Conservation (phyloP, 352 stramenopile species). For the Phytophthora hibernalis region DNA sequence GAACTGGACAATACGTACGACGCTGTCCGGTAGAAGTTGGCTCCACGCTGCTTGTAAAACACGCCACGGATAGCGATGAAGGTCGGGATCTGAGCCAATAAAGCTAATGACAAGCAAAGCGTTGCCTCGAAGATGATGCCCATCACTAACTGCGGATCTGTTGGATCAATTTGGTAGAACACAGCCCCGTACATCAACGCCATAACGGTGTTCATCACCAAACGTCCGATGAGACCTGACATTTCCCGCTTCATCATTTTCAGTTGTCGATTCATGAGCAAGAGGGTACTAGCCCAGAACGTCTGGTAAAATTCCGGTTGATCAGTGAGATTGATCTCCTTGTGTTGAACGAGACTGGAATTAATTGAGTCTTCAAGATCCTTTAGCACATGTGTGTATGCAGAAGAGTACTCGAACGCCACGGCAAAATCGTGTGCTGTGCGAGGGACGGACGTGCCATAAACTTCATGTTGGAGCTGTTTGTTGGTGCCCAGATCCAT, state of each 20-base stretch:
- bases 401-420: slow-evolving; percentile 13
- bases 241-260: slow-evolving; percentile 20
- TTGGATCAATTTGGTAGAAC: slow-evolving; percentile 29
- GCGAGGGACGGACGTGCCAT: not conserved
- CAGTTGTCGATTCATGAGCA: slow-evolving; percentile 22
- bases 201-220: slow-evolving; percentile 26
- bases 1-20: slow-evolving; percentile 30
- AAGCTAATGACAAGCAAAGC: slow-evolving; percentile 24
- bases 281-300: slow-evolving; percentile 24
- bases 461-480: slow-evolving; percentile 45
- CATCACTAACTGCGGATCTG: slow-evolving; percentile 19
- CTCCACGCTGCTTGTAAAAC: slow-evolving; percentile 30
- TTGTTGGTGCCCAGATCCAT: slow-evolving; percentile 54
- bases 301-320: slow-evolving; percentile 25
- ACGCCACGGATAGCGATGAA: slow-evolving; percentile 24
- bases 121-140: slow-evolving; percentile 25
- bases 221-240: slow-evolving; percentile 16
- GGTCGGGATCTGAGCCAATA: slow-evolving; percentile 16
- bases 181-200: slow-evolving; percentile 26
- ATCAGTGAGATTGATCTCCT: not conserved
- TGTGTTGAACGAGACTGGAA: not conserved
- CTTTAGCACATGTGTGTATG: not conserved
- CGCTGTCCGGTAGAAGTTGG: slow-evolving; percentile 27
- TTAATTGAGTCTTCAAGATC: slow-evolving; percentile 4
- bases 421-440: slow-evolving; percentile 12